Evolutionary conservation across 129 eudicot genomes (phyloP).

Genomic region (Rutidosis leptorrhynchoides): DNA sequence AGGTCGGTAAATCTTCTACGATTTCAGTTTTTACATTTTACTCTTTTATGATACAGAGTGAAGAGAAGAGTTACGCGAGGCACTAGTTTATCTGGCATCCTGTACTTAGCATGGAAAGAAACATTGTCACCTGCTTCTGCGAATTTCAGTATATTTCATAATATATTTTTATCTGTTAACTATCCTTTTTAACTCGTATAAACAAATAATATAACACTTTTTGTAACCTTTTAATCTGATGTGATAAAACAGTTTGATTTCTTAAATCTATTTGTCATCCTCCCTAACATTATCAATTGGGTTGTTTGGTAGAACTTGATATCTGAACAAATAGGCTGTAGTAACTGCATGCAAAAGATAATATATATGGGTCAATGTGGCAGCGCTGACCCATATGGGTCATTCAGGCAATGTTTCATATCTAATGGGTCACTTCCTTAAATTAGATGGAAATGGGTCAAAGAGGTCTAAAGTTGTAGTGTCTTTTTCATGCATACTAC

Average conservation of each 20-base stretch:
- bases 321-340: not conserved
- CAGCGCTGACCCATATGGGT: not conserved
- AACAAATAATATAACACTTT: not conserved
- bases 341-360: too few species aligned
- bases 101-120: not conserved
- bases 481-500: not conserved
- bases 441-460: not conserved
- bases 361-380: not conserved
- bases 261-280: not conserved
- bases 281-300: not conserved
- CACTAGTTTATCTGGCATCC: not conserved
- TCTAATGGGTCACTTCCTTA: not conserved
- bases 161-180: not conserved
- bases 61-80: not conserved
- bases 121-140: not conserved
- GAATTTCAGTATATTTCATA: not conserved
- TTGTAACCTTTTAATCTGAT: not conserved
- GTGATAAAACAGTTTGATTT: not conserved
- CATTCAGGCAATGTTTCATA: not conserved
- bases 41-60: not conserved
- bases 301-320: slow-evolving; percentile 2
- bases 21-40: not conserved
- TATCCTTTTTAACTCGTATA: not conserved
- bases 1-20: slow-evolving; percentile 46
- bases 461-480: not conserved